Evolutionary conservation across 345 rosid genomes (phyloP), one percentile per base, ranked within the genome.

Genomic region (Odontarrhena argentea): DNA sequence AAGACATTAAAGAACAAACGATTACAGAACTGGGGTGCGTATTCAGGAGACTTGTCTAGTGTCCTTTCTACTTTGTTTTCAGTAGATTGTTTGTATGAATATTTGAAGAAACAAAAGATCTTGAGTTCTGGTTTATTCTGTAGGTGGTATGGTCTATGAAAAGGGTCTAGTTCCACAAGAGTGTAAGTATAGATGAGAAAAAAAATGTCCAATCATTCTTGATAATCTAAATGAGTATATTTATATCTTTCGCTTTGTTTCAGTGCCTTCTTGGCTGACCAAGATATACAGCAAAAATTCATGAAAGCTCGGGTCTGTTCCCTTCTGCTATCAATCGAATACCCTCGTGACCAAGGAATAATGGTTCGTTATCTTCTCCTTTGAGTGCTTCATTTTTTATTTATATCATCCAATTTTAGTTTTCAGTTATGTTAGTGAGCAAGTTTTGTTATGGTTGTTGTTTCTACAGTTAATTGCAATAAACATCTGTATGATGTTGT

Each of bases 71-170:
- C 57, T 55, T 25, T 25, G 3, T 36, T 22, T 22, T 53, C 32
- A 3, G 34, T 28, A 49, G 28, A 8, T 53, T 37, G 56, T 61
- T 46, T 55, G 25, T 42, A 28, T 55, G 13, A 8, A 1, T 49
- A 25, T 57, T 9, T 48, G 15, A 52, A 59, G 38, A 45, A 49
- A 13, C 2, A 46, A 22, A 59, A 25, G 51, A 15, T 58, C 47
- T 36, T 18, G 46, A 35, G 9, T 14, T 45, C 36, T 56, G 55
- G 54, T 61, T 75, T 52, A 5, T 64, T 49, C 11, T 65, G 57
- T 82, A 93, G 98, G 98, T 47, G 98, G 98, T 52, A 73, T 90
- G 69, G 98, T 93, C 55, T 96, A 86, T 75, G 97, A 88, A 79
- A 93, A 93, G 78, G 97, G 98, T 77, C 91, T 90, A 49, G 77